Evolutionary conservation across 1,284 basidiomycete species (phyloP).

Genomic region (Austropuccinia psidii): DNA sequence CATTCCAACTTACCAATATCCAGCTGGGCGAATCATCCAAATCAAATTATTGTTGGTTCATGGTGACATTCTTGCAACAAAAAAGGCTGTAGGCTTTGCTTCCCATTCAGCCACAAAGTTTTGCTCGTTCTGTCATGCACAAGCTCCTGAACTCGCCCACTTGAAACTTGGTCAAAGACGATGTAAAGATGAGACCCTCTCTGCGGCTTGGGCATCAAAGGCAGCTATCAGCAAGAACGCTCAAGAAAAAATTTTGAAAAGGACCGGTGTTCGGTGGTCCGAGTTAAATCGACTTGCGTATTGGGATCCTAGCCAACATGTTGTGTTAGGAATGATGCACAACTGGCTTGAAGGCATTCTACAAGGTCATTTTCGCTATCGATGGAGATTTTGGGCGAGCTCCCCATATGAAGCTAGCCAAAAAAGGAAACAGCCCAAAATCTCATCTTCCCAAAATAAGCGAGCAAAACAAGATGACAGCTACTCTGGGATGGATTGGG

Average conservation of each 20-base stretch:
- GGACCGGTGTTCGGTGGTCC: conserved; percentile 16
- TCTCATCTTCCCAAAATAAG: background rate
- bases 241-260: background rate
- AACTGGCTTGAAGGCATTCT: conserved; percentile 21
- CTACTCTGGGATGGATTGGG: background rate
- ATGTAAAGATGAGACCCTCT: background rate
- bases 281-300: conserved; percentile 8
- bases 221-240: background rate
- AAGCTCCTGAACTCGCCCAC: background rate
- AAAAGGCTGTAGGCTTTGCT: conserved; percentile 11
- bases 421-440: background rate
- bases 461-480: background rate
- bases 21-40: conserved; percentile 8
- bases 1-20: background rate
- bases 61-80: conserved; percentile 8
- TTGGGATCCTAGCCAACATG: conserved; percentile 9
- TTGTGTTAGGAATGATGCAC: conserved; percentile 12
- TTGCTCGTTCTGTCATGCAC: conserved; percentile 8
- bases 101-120: conserved; percentile 9
- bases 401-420: background rate
- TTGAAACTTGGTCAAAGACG: background rate
- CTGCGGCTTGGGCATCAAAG: background rate
- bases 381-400: background rate
- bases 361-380: background rate
- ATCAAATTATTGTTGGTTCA: background rate